Conservation (phyloP, 2,329 filamentous ascomycete species). For the Fusarium fujikuroi region DNA sequence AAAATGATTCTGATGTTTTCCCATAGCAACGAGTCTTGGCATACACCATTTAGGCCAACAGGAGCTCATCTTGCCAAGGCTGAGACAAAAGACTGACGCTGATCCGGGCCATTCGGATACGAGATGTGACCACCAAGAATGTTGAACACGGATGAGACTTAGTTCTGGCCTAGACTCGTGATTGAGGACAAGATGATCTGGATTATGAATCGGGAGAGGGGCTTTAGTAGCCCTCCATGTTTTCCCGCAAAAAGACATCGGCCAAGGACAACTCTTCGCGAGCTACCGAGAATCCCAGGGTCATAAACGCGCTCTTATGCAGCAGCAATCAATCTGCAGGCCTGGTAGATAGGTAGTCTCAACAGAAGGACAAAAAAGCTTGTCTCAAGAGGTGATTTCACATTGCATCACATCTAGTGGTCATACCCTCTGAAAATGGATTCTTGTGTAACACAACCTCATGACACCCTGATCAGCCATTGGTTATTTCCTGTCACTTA, state of each 20-base stretch:
- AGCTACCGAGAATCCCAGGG: neutral
- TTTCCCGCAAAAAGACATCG: neutral
- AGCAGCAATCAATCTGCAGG: rapidly evolving
- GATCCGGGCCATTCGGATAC: slow-evolving; percentile 18
- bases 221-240: neutral
- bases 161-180: neutral
- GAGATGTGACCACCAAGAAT: neutral
- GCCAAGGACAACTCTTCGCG: rapidly evolving
- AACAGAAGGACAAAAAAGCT: rapidly evolving
- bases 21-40: neutral
- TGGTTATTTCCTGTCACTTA: neutral
- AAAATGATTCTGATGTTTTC: rapidly evolving
- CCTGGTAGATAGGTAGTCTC: too few species aligned
- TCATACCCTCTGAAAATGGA: neutral
- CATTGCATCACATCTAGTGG: neutral
- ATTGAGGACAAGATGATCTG: neutral
- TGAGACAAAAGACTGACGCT: neutral
- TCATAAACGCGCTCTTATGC: neutral
- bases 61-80: neutral
- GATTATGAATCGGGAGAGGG: neutral
- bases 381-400: too few species aligned
- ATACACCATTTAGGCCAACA: rapidly evolving
- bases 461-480: neutral
- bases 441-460: neutral
- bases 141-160: neutral